Evolutionary conservation across 805 yeast species (phyloP).

Genomic region (Cephaloascus albidus): DNA sequence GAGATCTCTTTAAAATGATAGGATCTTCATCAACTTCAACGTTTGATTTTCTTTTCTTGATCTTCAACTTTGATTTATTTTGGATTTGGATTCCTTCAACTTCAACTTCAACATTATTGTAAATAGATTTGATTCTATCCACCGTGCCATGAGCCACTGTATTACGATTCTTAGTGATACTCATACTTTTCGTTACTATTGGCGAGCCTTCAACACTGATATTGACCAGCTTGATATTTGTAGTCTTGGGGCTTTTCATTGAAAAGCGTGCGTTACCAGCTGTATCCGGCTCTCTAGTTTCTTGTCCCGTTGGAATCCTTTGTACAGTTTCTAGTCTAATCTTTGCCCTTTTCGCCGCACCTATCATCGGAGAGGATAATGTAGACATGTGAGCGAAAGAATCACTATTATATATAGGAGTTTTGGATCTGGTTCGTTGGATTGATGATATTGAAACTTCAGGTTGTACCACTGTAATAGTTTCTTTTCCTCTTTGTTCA

Average conservation of each 20-base stretch:
- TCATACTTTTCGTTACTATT: background rate
- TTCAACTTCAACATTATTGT: background rate
- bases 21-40: background rate
- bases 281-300: too few species aligned
- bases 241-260: background rate
- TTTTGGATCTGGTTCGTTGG: too few species aligned
- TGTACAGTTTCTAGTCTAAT: background rate
- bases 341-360: background rate
- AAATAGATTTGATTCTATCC: too few species aligned
- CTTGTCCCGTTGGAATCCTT: background rate
- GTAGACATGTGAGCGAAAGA: background rate
- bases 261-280: background rate
- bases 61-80: background rate
- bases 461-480: too few species aligned
- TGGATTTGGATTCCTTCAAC: background rate
- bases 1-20: too few species aligned
- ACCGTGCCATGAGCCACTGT: background rate
- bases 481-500: too few species aligned
- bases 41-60: too few species aligned
- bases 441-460: too few species aligned
- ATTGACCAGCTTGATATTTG: background rate
- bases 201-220: too few species aligned
- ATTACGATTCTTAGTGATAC: background rate
- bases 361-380: background rate
- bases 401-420: too few species aligned